Conservation (phyloP, 352 stramenopile genomes). For the Stramenopiles sp. region DNA sequence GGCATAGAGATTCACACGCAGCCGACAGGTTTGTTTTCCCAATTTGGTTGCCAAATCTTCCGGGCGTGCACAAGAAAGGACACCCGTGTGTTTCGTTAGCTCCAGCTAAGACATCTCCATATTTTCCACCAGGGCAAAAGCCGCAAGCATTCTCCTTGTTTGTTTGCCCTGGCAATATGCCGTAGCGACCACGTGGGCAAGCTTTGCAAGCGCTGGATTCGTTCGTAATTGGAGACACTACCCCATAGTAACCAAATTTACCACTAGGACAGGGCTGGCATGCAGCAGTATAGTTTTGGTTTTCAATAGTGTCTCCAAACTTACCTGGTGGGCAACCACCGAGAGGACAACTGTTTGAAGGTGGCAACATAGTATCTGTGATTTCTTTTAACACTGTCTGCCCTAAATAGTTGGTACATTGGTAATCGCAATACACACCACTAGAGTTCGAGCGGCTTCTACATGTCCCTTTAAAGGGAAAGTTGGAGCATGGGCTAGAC, state of each 20-base stretch:
- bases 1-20: background rate
- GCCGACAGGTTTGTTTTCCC: too few species aligned
- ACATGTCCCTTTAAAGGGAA: background rate
- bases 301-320: too few species aligned
- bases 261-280: slow-evolving; percentile 17
- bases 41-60: background rate
- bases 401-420: too few species aligned
- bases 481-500: background rate
- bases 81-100: background rate
- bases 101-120: background rate
- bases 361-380: too few species aligned
- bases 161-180: background rate
- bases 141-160: background rate
- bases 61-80: background rate
- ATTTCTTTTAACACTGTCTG: too few species aligned
- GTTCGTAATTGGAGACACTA: background rate
- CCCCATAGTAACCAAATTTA: slow-evolving; percentile 11
- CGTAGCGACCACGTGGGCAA: background rate
- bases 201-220: background rate
- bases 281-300: too few species aligned
- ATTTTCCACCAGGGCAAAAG: background rate
- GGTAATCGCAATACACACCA: background rate
- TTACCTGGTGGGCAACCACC: too few species aligned
- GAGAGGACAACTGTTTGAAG: too few species aligned
- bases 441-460: background rate